These are phyloP conservation scores for Filobasidium floriforme DNA, from an alignment of 768 basidiomycete genomes.

Conservation along the genomic window DNA sequence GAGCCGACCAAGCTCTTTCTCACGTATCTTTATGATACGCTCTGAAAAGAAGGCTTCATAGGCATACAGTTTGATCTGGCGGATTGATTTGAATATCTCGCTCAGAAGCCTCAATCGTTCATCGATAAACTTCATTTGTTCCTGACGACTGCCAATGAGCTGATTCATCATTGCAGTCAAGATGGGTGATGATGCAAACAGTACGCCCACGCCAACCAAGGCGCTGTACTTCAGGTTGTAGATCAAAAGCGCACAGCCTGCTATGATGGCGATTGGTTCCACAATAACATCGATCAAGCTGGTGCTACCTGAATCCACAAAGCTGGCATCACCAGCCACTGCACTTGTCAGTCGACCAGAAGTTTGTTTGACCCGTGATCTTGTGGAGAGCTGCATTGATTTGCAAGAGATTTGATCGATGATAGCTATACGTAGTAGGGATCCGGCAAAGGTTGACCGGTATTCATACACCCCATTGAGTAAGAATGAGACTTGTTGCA, in stretches of 20 bases:
- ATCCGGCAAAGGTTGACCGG: constrained; percentile 10
- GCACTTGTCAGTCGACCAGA: constrained; percentile 64
- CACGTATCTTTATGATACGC: constrained; percentile 30
- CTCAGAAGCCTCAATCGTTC: constrained; percentile 58
- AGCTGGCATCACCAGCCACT: constrained; percentile 58
- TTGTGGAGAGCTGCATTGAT: constrained; percentile 59
- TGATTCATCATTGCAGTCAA: constrained; percentile 22
- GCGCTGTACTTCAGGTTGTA: constrained; percentile 64
- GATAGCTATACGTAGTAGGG: constrained; percentile 33
- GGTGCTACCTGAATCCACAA: constrained; percentile 43
- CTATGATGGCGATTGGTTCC: constrained; percentile 56
- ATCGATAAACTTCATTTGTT: constrained; percentile 57
- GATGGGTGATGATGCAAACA: constrained; percentile 11
- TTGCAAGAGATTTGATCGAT: constrained; percentile 58
- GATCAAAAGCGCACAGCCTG: constrained; percentile 59
- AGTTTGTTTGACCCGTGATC: constrained; percentile 55
- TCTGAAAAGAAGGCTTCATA: constrained; percentile 50
- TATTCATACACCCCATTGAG: neutral
- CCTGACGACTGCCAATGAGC: constrained; percentile 34
- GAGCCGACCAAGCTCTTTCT: constrained; percentile 33
- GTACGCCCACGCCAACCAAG: constrained; percentile 53
- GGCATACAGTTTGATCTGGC: constrained; percentile 59
- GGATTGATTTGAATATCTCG: constrained; percentile 63
- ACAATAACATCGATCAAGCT: constrained; percentile 35
- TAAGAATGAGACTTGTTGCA: constrained; percentile 50